Base-by-base conservation (phyloP, 2,329 filamentous ascomycete genomes). In the Colletotrichum paranaense region DNA sequence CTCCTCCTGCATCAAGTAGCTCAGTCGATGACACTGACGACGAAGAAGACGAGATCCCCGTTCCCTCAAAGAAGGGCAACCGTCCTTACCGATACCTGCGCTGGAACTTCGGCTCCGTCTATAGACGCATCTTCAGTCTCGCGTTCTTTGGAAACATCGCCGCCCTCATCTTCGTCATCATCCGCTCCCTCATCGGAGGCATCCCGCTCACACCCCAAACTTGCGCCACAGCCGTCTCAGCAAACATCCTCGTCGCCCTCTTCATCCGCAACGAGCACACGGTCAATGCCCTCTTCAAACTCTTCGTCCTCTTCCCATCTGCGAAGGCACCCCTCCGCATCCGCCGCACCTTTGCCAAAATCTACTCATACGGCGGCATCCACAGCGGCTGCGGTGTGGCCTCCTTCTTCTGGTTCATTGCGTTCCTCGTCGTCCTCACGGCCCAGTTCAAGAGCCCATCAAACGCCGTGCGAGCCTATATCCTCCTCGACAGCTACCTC, bases 121-220 rank as follows among this genome's bases (percentile, higher is more conserved):
- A 91, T 76, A 86, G 89, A 26, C 85, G 87, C 5, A 85, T 91
- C 9, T 91, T 91, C 79, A 86, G 87, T 55, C 63, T 90, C 11
- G 82, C 89, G 35, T 85, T 88, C 73, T 75, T 90, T 49, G 78
- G 82, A 74, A 91, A 91, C 75, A 76, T 87, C 56, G 83, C 82
- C 32, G 88, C 87, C 35, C 80, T 88, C 65, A 76, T 87, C 42
- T 76, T 82, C 64, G 83, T 81, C 22, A 81, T 86, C 68, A 24
- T 59, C 53, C 56, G 52, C 49, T 72, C 72, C 19, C 14, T 67
- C 55, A 56, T 77, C 55, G 76, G 75, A 57, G 68, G 58, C 57
- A 22, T 57, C 26, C 53, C 67, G 55, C 35, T 74, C 19, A 69
- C 58, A 64, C 24, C 76, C 71, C 32, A 62, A 22, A 74, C 72